Evolutionary conservation across 116 monocot species (phyloP).

Genomic region (Zostera marina): DNA sequence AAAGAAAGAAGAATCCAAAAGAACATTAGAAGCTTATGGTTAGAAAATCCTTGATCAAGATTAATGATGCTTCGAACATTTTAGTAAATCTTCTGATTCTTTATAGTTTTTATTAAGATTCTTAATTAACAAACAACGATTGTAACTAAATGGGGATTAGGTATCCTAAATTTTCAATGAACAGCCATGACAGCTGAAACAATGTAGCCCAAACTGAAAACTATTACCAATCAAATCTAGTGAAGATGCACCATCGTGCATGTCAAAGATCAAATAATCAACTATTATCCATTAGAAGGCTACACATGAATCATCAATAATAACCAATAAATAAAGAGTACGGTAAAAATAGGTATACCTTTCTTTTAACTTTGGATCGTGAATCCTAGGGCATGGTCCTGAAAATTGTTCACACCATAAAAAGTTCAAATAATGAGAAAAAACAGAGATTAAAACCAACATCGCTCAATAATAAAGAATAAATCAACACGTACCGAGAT

Average conservation of each 20-base stretch:
- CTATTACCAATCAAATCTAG: too few relatives aligned
- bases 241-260: neutral
- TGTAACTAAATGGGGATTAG: too few relatives aligned
- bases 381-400: conserved; percentile 82
- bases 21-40: neutral
- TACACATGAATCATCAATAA: neutral
- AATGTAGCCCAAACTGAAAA: too few relatives aligned
- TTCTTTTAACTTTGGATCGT: conserved; percentile 92
- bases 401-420: neutral
- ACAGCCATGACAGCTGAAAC: too few relatives aligned
- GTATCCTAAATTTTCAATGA: too few relatives aligned
- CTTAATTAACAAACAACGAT: too few relatives aligned
- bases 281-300: neutral
- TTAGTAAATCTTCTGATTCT: too few relatives aligned
- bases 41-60: too few relatives aligned
- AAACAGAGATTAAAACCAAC: neutral
- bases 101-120: too few relatives aligned
- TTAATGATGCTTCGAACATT: too few relatives aligned
- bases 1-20: neutral
- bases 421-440: neutral
- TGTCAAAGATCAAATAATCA: neutral
- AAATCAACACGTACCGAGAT: conserved; percentile 43
- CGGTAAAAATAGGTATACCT: conserved; percentile 24
- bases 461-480: neutral
- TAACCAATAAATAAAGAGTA: neutral